Base-by-base conservation (phyloP, 208 protist genomes). In the Trypanosoma avium region DNA sequence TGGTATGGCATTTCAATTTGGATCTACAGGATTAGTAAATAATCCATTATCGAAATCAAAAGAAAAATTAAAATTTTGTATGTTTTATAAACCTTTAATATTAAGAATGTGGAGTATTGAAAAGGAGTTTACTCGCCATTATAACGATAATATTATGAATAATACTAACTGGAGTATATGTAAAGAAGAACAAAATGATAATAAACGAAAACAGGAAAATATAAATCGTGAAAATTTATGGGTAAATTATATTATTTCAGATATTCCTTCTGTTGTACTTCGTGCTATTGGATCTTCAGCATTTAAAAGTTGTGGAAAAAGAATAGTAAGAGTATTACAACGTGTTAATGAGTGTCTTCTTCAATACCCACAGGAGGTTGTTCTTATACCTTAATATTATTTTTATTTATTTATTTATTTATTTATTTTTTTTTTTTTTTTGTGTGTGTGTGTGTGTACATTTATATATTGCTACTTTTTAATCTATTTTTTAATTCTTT, bases 61-160 rank as follows among this genome's bases (percentile, higher is more conserved):
- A n/a, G 54, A 17, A 17, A 45, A 45, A 54, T 9, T 29, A 38
- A 47, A 30, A 24, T 68, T 68, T 33, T 68, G 62, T 35, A 68
- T 68, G 4, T 68, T 68, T 45, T 68, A 68, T 36, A 45, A 32
- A 43, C 62, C 62, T 0, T 45, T 68, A 45, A 9, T 68, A 32
- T 52, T 50, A 21, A 38, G 59, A 21, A 22, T 65, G 26, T 65
- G 59, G 59, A 24, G 4, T 19, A 53, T 65, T 42, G 38, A 54
- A 46, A 47, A 61, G 29, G 22, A 15, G 24, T 36, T 61, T 21
- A 15, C 15, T 10, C 7, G 40, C 30, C 30, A 35, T 1, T 9
- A 56, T 35, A 38, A 26, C 12, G 19, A 40, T 4, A 24, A 6
- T 40, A 40, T n/a, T 4, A 21, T 9, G n/a, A n/a, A n/a, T 3